Evolutionary conservation across 2,329 filamentous ascomycete genomes (phyloP), one percentile per base, ranked within the genome.

Genomic region (Aureobasidium uvarum): DNA sequence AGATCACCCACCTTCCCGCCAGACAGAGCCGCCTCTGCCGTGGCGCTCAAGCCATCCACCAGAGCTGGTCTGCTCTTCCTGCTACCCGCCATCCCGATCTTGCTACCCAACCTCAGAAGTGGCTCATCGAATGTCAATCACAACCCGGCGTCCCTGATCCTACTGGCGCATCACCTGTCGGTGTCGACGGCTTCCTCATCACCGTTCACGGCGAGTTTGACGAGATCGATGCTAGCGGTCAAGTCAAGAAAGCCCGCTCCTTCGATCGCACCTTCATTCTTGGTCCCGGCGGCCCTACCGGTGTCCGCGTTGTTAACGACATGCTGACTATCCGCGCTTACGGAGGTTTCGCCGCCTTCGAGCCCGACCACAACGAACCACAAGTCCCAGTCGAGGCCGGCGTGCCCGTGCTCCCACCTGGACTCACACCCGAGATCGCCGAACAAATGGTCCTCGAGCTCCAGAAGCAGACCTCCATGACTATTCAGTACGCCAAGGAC

Each of bases 171-270:
- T 88, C 82, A 67, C 74, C 79, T 0, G 79, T 80, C 23, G 91
- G 90, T 5, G 90, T 94, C 23, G 89, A 90, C 68, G 91, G 92
- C 8, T 84, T 96, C 69, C 83, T 91, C 58, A 85, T 96, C 69
- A 88, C 85, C 8, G 83, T 94, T n/a, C 90, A 95, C 71, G 90
- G 92, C 68, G 90, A 94, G 72, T 96, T 92, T 67, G 87, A 94
- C 56, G 92, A 96, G 73, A 80, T 88, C 20, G 85, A 90, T 69
- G 75, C 79, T 3, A 76, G 77, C 18, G 80, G 83, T 55, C 82
- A 84, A 51, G 84, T 83, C 50, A 82, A 86, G 43, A 77, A 76
- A 69, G 72, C 73, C 13, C 87, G 92, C 67, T 92, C 89, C 74
- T 96, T 96, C 76, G 91, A 92, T 63, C 87, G 92, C 59, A 89